Conservation (phyloP, 1,284 basidiomycete species). For the Schizopora paradoxa region DNA sequence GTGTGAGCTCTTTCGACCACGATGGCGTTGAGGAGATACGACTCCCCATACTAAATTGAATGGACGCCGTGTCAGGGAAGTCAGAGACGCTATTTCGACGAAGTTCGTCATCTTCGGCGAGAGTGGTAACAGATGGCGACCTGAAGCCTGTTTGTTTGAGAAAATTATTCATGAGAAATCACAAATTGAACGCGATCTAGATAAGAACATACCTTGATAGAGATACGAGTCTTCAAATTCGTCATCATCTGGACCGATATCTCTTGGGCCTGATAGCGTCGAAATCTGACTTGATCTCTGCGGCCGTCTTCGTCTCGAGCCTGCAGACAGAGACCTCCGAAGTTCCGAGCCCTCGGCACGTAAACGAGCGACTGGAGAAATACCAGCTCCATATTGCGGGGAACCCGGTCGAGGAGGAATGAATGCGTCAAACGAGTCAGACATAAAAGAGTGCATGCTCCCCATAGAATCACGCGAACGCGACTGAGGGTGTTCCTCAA, state of each 20-base stretch:
- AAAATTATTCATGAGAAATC: too few species aligned
- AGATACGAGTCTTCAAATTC: slow-evolving; percentile 45
- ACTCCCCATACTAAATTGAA: too few species aligned
- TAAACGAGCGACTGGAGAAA: slow-evolving; percentile 21
- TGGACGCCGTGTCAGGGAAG: too few species aligned
- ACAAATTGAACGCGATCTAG: too few species aligned
- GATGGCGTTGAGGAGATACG: too few species aligned
- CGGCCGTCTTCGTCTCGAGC: slow-evolving; percentile 23
- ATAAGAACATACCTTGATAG: slow-evolving; percentile 34
- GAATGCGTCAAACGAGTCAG: slow-evolving; percentile 53
- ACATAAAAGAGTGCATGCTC: slow-evolving; percentile 56
- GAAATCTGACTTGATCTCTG: not conserved
- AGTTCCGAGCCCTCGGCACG: slow-evolving; percentile 1
- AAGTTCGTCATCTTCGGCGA: too few species aligned
- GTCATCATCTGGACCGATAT: slow-evolving; percentile 43
- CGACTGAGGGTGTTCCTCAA: slow-evolving; percentile 17
- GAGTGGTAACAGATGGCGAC: too few species aligned
- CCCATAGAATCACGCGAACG: slow-evolving; percentile 42
- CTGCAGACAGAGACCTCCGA: slow-evolving; percentile 15
- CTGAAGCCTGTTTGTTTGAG: too few species aligned
- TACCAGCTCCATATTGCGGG: slow-evolving; percentile 19
- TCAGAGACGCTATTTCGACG: too few species aligned
- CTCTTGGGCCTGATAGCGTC: slow-evolving; percentile 28
- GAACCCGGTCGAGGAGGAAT: slow-evolving; percentile 33
- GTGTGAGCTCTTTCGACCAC: too few species aligned